Evolutionary conservation across 306 rosid species (phyloP), one percentile per base, ranked within the genome.

Genomic region (Sesbania bispinosa): DNA sequence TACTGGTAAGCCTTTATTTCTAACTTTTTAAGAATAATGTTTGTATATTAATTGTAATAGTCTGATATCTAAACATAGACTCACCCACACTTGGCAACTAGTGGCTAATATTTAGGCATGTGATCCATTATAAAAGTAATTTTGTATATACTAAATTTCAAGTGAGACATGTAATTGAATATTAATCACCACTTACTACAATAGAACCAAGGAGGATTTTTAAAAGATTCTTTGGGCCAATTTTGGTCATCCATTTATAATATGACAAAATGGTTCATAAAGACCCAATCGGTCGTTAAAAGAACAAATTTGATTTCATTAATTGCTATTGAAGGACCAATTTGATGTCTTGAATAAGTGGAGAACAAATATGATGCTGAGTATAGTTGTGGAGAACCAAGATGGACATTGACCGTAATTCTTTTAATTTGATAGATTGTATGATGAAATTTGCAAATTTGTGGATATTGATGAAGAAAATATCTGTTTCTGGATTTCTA

Each of bases 1-100:
- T 95, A 91, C 82, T 95, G 99, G 99, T 95, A 88, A 61, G 79
- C 51, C 67, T 58, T 65, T 74, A 69, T 69, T 63, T 63, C 74
- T 21, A 54, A 65, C 41, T 68, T 63, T 20, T 48, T 66, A 35
- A 10, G 24, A 55, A 11, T 76, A 33, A 10, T 39, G 13, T 32
- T 46, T 77, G 21, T 69, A 18, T 54, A 29, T 35, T 55, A 24
- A 45, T 39, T 62, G 19, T 45, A 24, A 55, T 16, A 19, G 79
- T 60, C 65, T 59, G 59, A 41, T 71, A 65, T 54, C 2, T 27
- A 46, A 9, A 24, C 24, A 10, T 64, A 26, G 30, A 69, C 15
- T 51, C 26, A 10, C 27, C 58, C 14, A 30, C 27, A 19, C 38
- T 47, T 61, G 14, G 61, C 69, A 46, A 21, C 23, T 23, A 61